Conservation (phyloP, 352 stramenopile species). For the Phytophthora sansomeana region DNA sequence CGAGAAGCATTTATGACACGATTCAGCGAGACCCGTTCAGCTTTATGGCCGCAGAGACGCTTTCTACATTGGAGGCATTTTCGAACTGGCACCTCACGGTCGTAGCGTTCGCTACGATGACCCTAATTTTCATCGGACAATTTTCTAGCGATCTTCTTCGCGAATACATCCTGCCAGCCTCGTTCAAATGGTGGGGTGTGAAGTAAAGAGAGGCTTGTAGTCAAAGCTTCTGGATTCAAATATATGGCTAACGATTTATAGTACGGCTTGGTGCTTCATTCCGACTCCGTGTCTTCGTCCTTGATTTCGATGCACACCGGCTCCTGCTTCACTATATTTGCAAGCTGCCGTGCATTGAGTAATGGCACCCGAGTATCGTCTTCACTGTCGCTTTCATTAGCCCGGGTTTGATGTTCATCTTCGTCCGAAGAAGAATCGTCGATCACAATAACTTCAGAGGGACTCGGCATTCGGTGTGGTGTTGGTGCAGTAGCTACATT, state of each 20-base stretch:
- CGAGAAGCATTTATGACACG: slow-evolving; percentile 73
- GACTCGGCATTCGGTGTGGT: not conserved
- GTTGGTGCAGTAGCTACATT: not conserved
- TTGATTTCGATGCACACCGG: slow-evolving; percentile 26
- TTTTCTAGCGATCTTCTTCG: slow-evolving; percentile 76
- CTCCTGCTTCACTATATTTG: slow-evolving; percentile 8
- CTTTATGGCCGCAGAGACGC: slow-evolving; percentile 86
- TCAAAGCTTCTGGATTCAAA: not conserved
- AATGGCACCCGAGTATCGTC: slow-evolving; percentile 13
- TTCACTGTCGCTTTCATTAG: slow-evolving; percentile 11
- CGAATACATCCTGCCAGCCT: slow-evolving; percentile 65
- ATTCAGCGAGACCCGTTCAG: slow-evolving; percentile 90
- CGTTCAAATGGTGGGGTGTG: slow-evolving; percentile 61
- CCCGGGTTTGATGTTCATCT: slow-evolving; percentile 11
- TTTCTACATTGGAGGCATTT: slow-evolving; percentile 86
- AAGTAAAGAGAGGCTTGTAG: slow-evolving; percentile 12
- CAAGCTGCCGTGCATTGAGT: not conserved
- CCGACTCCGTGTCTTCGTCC: slow-evolving; percentile 34
- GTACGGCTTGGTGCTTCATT: slow-evolving; percentile 20
- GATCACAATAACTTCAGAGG: slow-evolving; percentile 36
- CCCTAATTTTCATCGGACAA: slow-evolving; percentile 87
- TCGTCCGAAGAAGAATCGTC: slow-evolving; percentile 33
- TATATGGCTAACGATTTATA: slow-evolving; percentile 19
- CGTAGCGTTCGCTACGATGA: slow-evolving; percentile 83
- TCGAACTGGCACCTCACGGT: slow-evolving; percentile 80